phyloP scores from a whole-genome alignment of 768 basidiomycete species.

The Suillus alpinus region DNA sequence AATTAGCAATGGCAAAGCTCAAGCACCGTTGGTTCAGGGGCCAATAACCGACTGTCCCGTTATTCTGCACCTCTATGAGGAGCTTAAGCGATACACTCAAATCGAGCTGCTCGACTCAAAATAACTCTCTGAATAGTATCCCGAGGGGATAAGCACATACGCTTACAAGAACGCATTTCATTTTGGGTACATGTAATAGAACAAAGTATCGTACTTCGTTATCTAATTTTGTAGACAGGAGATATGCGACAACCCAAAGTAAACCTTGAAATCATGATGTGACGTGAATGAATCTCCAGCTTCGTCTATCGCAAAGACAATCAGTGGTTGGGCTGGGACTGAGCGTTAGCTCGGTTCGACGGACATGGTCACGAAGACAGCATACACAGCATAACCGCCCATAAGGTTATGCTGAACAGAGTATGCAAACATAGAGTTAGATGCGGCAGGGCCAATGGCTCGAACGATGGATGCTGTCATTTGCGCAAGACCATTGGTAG shows the following conservation, averaged over 20 bases:
- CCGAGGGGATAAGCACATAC: not conserved
- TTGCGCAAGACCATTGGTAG: slow-evolving; percentile 54
- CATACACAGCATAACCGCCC: slow-evolving; percentile 36
- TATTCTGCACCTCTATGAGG: not conserved
- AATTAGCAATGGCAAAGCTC: not conserved
- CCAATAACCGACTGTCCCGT: not conserved
- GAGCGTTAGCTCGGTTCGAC: no score
- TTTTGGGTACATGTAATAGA: not conserved
- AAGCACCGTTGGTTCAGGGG: not conserved
- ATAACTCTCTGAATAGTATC: not conserved
- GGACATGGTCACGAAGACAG: slow-evolving; percentile 20
- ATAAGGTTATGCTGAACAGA: slow-evolving; percentile 33
- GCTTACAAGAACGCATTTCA: not conserved
- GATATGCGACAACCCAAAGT: not conserved
- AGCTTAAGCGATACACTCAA: not conserved
- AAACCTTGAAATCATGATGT: not conserved
- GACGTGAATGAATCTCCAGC: no score
- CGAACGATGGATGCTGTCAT: slow-evolving; percentile 28
- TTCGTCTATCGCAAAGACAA: no score
- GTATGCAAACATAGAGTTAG: slow-evolving; percentile 37
- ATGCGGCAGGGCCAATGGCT: slow-evolving; percentile 31
- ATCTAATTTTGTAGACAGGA: not conserved
- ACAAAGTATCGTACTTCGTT: not conserved
- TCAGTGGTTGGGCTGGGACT: no score
- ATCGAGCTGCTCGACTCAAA: not conserved